Evolutionary conservation across 2,329 filamentous ascomycete species (phyloP), one percentile per base, ranked within the genome.

Genomic region (Bipolaris oryzae): DNA sequence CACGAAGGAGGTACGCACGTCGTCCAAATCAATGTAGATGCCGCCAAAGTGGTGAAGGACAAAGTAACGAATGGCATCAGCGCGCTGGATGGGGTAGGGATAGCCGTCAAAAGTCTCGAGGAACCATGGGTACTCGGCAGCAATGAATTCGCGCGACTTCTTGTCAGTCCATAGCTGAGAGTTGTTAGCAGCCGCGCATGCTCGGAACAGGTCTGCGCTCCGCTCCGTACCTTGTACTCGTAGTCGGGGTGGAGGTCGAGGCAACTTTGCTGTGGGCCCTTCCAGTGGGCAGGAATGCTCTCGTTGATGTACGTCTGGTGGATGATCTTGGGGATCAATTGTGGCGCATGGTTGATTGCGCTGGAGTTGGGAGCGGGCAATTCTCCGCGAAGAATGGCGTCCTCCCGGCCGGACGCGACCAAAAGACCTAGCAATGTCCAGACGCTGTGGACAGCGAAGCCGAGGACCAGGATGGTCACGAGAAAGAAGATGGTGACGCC

Each of bases 21-120:
- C 87, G 74, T 95, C 90, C 45, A 94, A 78, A 70, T 95, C 90
- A 64, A 94, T 87, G 75, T 94, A 94, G 53, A 92, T 87, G 38
- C 91, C 91, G 53, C 91, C 91, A 71, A 86, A 93, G 75, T 91
- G 85, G 50, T 87, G 83, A 31, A 95, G 81, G 18, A 92, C 82
- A 72, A 94, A 93, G 78, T 94, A 94, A 48, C 90, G 85, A 67
- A 94, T 89, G 5, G 89, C 82, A 70, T 94, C 90, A 53, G 90
- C 89, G 58, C 89, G 85, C 77, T 93, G 89, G 62, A 94, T 92
- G 11, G 88, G 86, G 74, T 88, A 90, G 31, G 80, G 82, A 77
- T 93, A 94, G 68, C 82, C 82, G 69, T 91, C 87, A 70, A 90
- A 95, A 0, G 88, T 91, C 50, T 86, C 81, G 58, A 91, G 78